These are phyloP conservation scores for Sechiopsis laciniata DNA, from an alignment of 306 rosid genomes.

Conservation along the genomic window DNA sequence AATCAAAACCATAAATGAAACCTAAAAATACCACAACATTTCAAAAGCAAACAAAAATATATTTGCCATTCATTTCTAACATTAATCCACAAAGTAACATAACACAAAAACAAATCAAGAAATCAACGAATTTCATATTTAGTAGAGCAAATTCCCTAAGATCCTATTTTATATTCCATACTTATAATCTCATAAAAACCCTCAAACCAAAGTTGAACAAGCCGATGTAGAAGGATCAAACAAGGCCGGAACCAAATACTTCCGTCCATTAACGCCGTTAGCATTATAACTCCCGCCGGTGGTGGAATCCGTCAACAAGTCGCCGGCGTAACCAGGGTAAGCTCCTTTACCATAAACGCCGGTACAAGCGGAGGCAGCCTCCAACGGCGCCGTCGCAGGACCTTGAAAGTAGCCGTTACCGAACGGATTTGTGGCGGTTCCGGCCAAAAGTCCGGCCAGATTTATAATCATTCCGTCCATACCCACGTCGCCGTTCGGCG, in stretches of 20 bases:
- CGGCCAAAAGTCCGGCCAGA: conserved; percentile 56
- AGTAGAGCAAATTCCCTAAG: not conserved
- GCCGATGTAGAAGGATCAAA: conserved; percentile 51
- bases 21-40: too few relatives aligned
- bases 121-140: conserved; percentile 33
- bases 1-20: too few relatives aligned
- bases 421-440: conserved; percentile 71
- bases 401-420: conserved; percentile 73
- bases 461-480: conserved; percentile 63
- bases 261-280: conserved; percentile 48
- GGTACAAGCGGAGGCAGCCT: conserved; percentile 63
- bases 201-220: conserved; percentile 51
- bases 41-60: too few relatives aligned
- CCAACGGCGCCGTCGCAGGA: conserved; percentile 46
- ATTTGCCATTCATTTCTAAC: too few relatives aligned
- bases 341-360: conserved; percentile 67
- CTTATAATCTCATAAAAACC: not conserved
- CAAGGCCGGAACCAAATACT: conserved; percentile 56
- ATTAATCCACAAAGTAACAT: too few relatives aligned
- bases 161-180: not conserved
- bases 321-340: conserved; percentile 63
- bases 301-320: conserved; percentile 38
- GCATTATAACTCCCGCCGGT: conserved; percentile 71
- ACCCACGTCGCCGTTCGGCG: conserved; percentile 68
- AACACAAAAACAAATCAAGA: conserved; percentile 18